A percentile compares a stretch with the other conserved stretches of the same genome.
phyloP scores from a whole-genome alignment of 1,284 basidiomycete species.

The Abortiporus biennis region DNA sequence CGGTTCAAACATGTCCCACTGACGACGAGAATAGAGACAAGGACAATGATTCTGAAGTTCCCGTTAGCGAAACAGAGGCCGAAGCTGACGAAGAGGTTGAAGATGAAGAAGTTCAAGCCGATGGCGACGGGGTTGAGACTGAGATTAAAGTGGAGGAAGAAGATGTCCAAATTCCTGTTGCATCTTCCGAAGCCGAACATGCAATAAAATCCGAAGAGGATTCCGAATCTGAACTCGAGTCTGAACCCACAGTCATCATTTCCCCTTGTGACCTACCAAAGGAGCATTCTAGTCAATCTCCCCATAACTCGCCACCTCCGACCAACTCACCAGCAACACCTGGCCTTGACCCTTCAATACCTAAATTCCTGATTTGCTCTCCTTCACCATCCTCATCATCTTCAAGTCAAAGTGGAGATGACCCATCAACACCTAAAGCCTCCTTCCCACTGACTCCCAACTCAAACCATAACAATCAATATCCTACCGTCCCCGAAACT shows the following conservation, averaged over 20 bases:
- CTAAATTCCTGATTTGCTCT: not conserved
- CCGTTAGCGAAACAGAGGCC: not conserved
- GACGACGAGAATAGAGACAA: not conserved
- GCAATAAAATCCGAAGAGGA: not conserved
- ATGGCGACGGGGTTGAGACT: not conserved
- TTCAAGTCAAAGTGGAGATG: not conserved
- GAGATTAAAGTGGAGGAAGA: not conserved
- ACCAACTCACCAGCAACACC: not conserved
- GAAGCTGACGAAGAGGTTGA: not conserved
- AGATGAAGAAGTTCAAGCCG: too few relatives aligned
- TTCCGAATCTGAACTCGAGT: conserved; percentile 1
- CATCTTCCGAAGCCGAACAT: not conserved
- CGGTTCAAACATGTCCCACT: not conserved
- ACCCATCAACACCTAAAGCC: conserved; percentile 5
- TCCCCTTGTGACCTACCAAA: not conserved
- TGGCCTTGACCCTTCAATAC: not conserved
- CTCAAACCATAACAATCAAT: too few relatives aligned
- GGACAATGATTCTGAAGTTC: not conserved
- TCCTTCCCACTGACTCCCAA: not conserved
- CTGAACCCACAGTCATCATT: not conserved
- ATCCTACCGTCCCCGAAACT: conserved; percentile 5
- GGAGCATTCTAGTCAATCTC: not conserved
- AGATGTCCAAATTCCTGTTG: not conserved
- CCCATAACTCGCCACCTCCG: not conserved
- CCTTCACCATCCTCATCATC: not conserved